These are phyloP conservation scores for Dryadomyces sulphureus DNA, from an alignment of 2,329 filamentous ascomycete genomes.

Conservation along the genomic window DNA sequence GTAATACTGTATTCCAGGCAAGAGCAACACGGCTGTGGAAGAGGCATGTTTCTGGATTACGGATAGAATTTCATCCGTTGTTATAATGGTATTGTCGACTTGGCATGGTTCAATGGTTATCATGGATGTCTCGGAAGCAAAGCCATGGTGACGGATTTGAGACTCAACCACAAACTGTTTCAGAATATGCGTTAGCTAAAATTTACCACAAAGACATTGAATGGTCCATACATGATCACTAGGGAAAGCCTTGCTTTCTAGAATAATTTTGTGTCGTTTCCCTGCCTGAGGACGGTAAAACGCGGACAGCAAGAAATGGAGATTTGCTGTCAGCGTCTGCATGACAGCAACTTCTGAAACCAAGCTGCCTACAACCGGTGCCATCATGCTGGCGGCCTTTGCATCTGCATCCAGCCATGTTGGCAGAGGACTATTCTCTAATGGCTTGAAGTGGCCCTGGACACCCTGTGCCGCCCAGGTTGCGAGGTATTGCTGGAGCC, in stretches of 20 bases:
- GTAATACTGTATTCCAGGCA: constrained; percentile 86
- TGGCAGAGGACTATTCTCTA: constrained; percentile 52
- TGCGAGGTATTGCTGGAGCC: constrained; percentile 58
- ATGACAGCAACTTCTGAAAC: constrained; percentile 70
- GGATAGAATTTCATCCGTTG: constrained; percentile 55
- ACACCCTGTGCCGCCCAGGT: constrained; percentile 81
- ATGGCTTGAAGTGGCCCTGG: constrained; percentile 62
- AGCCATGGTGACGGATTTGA: constrained; percentile 58
- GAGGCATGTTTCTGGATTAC: constrained; percentile 61
- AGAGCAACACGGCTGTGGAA: constrained; percentile 58
- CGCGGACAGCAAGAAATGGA: constrained; percentile 70
- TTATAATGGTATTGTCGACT: constrained; percentile 41
- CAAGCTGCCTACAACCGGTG: constrained; percentile 60
- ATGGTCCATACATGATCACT: constrained; percentile 48
- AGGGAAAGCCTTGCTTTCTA: constrained; percentile 81
- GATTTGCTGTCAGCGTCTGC: constrained; percentile 71
- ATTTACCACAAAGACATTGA: too few relatives aligned
- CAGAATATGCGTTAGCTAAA: too few relatives aligned
- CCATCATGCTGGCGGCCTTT: constrained; percentile 53
- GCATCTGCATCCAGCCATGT: constrained; percentile 72
- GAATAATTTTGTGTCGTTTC: constrained; percentile 59
- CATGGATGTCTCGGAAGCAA: constrained; percentile 54
- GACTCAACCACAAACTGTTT: constrained; percentile 70
- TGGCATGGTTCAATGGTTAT: constrained; percentile 49
- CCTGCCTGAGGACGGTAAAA: constrained; percentile 57